Base-by-base conservation (phyloP, 768 basidiomycete genomes). In the Pleurotus giganteus region DNA sequence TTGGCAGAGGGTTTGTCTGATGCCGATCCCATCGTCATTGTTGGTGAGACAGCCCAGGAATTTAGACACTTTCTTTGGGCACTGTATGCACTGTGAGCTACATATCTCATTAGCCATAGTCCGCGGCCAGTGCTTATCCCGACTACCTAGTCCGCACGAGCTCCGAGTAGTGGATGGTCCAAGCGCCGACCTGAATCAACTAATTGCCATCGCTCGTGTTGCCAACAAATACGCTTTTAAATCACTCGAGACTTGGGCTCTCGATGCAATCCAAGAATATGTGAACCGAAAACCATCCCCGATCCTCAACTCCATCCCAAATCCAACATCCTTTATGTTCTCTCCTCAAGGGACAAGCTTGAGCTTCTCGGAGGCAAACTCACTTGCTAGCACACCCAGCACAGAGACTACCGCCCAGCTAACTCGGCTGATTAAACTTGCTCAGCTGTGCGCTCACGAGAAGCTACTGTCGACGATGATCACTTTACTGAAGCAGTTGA, bases 171-270 rank as follows among this genome's bases (percentile, higher is more conserved):
- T 81, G 11, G 76, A 77, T 17, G 73, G 76, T 9, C 67, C 76
- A 27, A 70, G 69, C 37, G 74, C 82, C 23, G 75, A 88, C 57
- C 74, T 89, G 12, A 65, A 71, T 28, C 72, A 73, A 44, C 74
- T 86, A 32, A 78, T 83, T 55, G 79, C 86, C 63, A 82, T 90
- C 55, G 84, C 84, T 3, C 78, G 77, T 8, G 73, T 89, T 11
- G 75, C 86, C 24, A 83, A 83, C 72, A 90, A 89, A 70, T 90
- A 90, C 61, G 77, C 81, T 21, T 89, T 89, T 79, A 86, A 82
- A 65, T 80, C 83, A 7, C 66, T 86, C 28, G 89, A 90, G 65
- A 83, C 81, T 1, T 90, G 88, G 88, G 80, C 86, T 1, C 74
- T 90, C 17, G 84, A 88, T 57, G 83, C 78, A n/a, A 84, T 90